These are phyloP conservation scores for Pachyrhizus erosus DNA, from an alignment of 306 rosid genomes.

Conservation along the genomic window DNA sequence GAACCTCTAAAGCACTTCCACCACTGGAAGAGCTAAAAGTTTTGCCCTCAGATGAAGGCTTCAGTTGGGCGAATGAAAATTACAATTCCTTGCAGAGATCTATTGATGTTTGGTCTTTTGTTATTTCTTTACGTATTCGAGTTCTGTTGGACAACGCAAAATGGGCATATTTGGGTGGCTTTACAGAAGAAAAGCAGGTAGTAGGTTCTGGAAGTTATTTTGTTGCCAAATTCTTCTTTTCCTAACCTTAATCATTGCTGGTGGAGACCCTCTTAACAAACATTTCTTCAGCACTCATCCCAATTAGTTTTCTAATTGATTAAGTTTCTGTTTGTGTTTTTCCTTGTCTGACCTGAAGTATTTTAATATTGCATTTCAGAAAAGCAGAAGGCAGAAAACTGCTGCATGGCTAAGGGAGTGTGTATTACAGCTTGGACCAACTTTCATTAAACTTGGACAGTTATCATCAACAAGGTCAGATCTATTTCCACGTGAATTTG, in stretches of 20 bases:
- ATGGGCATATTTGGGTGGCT: slow-evolving; percentile 91
- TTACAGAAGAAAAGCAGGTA: slow-evolving; percentile 88
- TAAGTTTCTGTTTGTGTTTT: slow-evolving; percentile 7
- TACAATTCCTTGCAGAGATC: slow-evolving; percentile 85
- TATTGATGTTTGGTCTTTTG: slow-evolving; percentile 93
- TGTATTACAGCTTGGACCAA: slow-evolving; percentile 94
- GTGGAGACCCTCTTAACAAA: neutral
- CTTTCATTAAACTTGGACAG: slow-evolving; percentile 95
- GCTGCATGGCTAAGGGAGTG: slow-evolving; percentile 89
- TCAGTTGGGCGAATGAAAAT: slow-evolving; percentile 95
- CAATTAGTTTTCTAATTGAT: neutral
- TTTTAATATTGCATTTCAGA: slow-evolving; percentile 52
- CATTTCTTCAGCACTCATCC: neutral
- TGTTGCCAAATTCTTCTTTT: neutral
- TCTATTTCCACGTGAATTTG: slow-evolving; percentile 87
- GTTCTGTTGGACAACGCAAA: slow-evolving; percentile 78
- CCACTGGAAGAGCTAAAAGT: slow-evolving; percentile 79
- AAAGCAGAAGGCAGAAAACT: slow-evolving; percentile 69
- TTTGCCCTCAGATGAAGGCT: slow-evolving; percentile 90
- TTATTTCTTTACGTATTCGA: slow-evolving; percentile 80
- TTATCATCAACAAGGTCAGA: slow-evolving; percentile 93
- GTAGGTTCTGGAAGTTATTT: slow-evolving; percentile 51
- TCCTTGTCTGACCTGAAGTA: slow-evolving; percentile 15
- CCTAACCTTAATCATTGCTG: neutral
- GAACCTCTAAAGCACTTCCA: slow-evolving; percentile 61